A percentile compares a stretch with the other conserved stretches of the same genome.
phyloP scores from a whole-genome alignment of 2,329 filamentous ascomycete genomes.

The Chrysoporthe austroafricana region DNA sequence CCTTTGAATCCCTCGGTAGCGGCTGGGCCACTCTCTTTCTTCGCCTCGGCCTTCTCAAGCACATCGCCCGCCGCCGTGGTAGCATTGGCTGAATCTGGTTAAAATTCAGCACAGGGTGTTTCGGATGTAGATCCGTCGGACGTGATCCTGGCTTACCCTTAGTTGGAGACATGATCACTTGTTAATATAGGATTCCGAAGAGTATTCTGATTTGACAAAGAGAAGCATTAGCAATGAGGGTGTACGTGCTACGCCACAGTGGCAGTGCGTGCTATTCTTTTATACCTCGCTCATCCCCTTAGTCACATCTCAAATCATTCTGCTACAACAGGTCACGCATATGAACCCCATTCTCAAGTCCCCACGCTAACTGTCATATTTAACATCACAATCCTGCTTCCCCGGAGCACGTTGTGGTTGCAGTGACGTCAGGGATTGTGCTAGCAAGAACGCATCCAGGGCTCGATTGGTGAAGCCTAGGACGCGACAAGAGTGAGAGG shows the following conservation, averaged over 20 bases:
- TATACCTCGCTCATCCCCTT: not conserved
- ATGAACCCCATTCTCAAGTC: not conserved
- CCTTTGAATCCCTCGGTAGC: slow-evolving; percentile 19
- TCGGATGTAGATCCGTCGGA: rapidly evolving
- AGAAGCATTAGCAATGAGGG: not conserved
- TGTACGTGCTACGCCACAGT: not conserved
- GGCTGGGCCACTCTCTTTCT: slow-evolving; percentile 22
- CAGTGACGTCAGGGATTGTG: slow-evolving; percentile 9
- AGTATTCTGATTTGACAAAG: not conserved
- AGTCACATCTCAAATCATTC: not conserved
- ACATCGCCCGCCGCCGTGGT: slow-evolving; percentile 21
- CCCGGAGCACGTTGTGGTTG: not conserved
- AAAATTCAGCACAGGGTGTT: not conserved
- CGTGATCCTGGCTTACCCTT: not conserved
- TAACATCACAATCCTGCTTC: not conserved
- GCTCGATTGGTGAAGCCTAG: slow-evolving; percentile 1
- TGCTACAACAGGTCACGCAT: not conserved
- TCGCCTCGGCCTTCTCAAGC: slow-evolving; percentile 25
- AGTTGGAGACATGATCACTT: slow-evolving; percentile 5
- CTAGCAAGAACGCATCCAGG: not conserved
- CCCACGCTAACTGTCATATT: not conserved
- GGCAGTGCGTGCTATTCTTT: not conserved
- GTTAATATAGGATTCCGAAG: not conserved
- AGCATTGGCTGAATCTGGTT: slow-evolving; percentile 12
- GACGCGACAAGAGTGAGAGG: not conserved